These are phyloP conservation scores for Termitomyces sp. DNA, from an alignment of 768 basidiomycete species.

Conservation along the genomic window DNA sequence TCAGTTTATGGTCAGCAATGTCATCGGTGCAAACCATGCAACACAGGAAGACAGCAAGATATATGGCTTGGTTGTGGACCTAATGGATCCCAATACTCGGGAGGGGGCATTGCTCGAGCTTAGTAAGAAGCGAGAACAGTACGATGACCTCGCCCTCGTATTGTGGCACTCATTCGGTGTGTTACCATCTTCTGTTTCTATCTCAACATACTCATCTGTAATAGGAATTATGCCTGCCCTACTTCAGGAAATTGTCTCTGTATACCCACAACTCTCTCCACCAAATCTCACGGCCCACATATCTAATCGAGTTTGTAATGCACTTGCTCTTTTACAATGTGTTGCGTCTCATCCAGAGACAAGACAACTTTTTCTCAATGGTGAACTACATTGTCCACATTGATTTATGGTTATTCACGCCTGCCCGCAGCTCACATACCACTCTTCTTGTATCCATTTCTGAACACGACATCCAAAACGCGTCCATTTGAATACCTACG, in stretches of 20 bases:
- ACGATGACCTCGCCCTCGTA: constrained; percentile 95
- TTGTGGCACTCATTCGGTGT: constrained; percentile 98
- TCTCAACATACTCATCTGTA: neutral
- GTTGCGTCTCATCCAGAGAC: constrained; percentile 98
- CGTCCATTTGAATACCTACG: constrained; percentile 99
- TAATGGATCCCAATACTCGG: constrained; percentile 76
- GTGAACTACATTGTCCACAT: constrained; percentile 33
- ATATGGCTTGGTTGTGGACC: constrained; percentile 82
- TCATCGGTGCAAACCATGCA: constrained; percentile 19
- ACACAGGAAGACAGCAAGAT: constrained; percentile 70
- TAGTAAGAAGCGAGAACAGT: constrained; percentile 98
- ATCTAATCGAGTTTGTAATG: constrained; percentile 98
- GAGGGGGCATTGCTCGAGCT: constrained; percentile 91
- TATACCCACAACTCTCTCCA: constrained; percentile 93
- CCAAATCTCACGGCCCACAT: constrained; percentile 96
- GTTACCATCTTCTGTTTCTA: constrained; percentile 8
- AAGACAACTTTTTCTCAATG: constrained; percentile 89
- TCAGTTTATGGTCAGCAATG: constrained; percentile 33
- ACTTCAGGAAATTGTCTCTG: constrained; percentile 95
- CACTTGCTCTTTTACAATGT: constrained; percentile 94
- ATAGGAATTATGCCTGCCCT: constrained; percentile 96
- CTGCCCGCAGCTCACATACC: constrained; percentile 87
- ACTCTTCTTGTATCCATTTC: constrained; percentile 96
- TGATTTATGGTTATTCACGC: constrained; percentile 37
- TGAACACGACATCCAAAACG: constrained; percentile 98